Evolutionary conservation across 768 basidiomycete genomes (phyloP), one percentile per base, ranked within the genome.

Genomic region (Lactifluus hygrophoroides): DNA sequence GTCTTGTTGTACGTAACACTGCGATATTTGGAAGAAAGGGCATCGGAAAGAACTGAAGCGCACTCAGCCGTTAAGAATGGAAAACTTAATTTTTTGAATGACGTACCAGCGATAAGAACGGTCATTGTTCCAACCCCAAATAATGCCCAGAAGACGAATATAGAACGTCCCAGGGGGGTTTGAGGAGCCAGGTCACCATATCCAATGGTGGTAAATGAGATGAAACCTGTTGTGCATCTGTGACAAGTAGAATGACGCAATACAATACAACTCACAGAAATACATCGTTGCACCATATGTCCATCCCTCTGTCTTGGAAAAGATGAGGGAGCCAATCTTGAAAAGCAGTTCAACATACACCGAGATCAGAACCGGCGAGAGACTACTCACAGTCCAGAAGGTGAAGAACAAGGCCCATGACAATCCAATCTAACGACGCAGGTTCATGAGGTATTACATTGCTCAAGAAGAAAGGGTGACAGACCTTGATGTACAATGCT

Each of bases 71-170:
- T 21, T 32, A 34, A 16, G 19, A 9, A 34, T 11, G 14, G 2
- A 25, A 19, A 13, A 28, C 5, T 32, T 32, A 10, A 32, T 5
- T 28, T 28, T 21, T n/a, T 21, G 38, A 47, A 35, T 27, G 7
- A 70, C 79, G 8, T 43, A 86, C 87, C 79, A 7, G 88, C 85
- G 58, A 90, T 76, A 14, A 90, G 73, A 27, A 87, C 81, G 0
- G 89, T 88, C 81, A 90, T 80, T 1, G 86, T 81, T 1, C 77
- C 86, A 14, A 90, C 84, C 16, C 88, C 90, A 7, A 89, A 70
- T 35, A 91, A 69, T 0, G 88, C 85, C 89, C 89, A 90, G 3
- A 82, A 80, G 40, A 90, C 77, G 67, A 91, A 91, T 34, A 91
- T 76, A 14, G 85, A 80, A 23, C 87, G 80, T 11, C 89, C 90